Evolutionary conservation across 2,329 filamentous ascomycete species (phyloP), one percentile per base, ranked within the genome.

Genomic region (Penicillium sp.): DNA sequence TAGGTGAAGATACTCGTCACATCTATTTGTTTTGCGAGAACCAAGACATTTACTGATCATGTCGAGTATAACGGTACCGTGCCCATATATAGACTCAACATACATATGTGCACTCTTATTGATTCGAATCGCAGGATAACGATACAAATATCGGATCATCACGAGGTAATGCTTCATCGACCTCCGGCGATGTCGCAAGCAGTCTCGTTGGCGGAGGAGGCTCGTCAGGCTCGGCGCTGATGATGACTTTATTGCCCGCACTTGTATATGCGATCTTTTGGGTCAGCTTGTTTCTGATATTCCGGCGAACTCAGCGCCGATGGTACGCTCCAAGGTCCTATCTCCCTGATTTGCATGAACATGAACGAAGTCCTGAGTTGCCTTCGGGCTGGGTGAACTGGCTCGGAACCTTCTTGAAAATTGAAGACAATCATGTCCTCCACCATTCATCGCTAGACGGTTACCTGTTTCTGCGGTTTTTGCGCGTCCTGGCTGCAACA

Each of bases 381-480:
- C 75, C 75, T 2, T 67, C 67, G 1, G 77, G 79, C 39, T 71
- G 81, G 54, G 68, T 84, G 45, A 79, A 80, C 59, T 85, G 82
- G 82, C 75, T 84, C 47, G 62, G 74, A 2, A 67, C 78, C 0
- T 82, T 84, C 64, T 73, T 78, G 49, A 75, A 76, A 40, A 78
- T 85, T 9, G 78, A 81, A 6, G 92, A 97, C 70, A 84, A 85
- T 19, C 89, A 90, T 68, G 84, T 92, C n/a, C 84, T 97, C 7
- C 89, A 94, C 65, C 90, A 95, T 75, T 90, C 91, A 61, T 95
- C 91, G 1, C 83, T 97, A 48, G 93, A 97, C 70, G 89, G 89
- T 23, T 97, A 92, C 74, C 86, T 97, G 41, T 96, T 95, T 72
- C 80, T 97, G 23, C 90, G 93, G 19, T 96, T 93, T 65, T 76